Percentiles rank a stretch among this genome's conserved stretches.
phyloP scores from a whole-genome alignment of 176 grass and related monocot genomes.

The Oryza punctata region DNA sequence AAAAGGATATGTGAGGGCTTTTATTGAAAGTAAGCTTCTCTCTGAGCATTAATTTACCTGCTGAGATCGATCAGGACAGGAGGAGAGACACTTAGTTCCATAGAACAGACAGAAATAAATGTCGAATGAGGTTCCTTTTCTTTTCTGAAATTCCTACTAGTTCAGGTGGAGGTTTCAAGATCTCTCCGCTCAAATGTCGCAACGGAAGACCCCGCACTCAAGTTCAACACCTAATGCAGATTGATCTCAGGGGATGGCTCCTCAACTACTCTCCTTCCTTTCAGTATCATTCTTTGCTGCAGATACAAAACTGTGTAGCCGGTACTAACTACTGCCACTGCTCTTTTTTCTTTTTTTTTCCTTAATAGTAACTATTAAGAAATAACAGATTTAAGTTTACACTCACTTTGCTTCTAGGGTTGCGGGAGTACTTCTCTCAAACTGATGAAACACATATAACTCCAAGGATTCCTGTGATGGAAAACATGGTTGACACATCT shows the following conservation, averaged over 20 bases:
- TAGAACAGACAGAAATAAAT: slow-evolving; percentile 18
- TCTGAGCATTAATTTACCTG: slow-evolving; percentile 31
- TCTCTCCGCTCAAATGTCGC: slow-evolving; percentile 70
- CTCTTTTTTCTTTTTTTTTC: too few species aligned
- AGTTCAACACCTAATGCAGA: slow-evolving; percentile 94
- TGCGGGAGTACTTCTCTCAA: slow-evolving; percentile 91
- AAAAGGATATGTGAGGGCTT: slow-evolving; percentile 79
- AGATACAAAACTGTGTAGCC: slow-evolving; percentile 82
- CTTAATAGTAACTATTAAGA: too few species aligned
- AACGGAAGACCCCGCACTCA: slow-evolving; percentile 84
- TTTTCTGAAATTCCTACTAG: slow-evolving; percentile 44
- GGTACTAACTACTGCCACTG: slow-evolving; percentile 42
- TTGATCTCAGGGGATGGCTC: slow-evolving; percentile 90
- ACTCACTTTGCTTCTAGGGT: slow-evolving; percentile 62
- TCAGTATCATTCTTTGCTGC: slow-evolving; percentile 85
- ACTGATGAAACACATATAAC: slow-evolving; percentile 76
- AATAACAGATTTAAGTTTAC: too few species aligned
- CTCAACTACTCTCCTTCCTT: slow-evolving; percentile 81
- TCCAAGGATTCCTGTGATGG: slow-evolving; percentile 83
- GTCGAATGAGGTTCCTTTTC: background rate
- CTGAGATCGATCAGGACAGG: too few species aligned
- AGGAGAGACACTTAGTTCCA: background rate
- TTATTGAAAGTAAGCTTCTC: slow-evolving; percentile 83
- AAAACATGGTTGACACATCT: slow-evolving; percentile 50
- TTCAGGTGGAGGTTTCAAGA: slow-evolving; percentile 97